Conservation (phyloP, 192 early-diverging fungal genomes). For the Backusella sp. region DNA sequence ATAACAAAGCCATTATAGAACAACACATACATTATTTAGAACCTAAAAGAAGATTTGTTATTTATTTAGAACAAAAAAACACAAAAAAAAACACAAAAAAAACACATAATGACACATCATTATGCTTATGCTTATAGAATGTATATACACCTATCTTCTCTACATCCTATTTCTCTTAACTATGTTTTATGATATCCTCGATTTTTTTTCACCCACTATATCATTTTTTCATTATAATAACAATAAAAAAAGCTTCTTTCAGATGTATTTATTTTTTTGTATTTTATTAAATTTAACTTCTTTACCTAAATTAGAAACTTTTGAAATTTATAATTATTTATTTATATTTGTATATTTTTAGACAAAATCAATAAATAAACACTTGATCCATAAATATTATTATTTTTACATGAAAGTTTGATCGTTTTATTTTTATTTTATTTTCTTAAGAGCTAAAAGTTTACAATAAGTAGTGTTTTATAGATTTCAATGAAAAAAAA, state of each 20-base stretch:
- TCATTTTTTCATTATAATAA: background rate
- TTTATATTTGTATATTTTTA: background rate
- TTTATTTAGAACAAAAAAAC: background rate
- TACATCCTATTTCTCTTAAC: background rate
- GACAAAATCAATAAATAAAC: background rate
- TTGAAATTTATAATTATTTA: background rate
- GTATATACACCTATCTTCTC: background rate
- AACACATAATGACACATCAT: background rate
- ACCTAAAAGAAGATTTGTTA: background rate
- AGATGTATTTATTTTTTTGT: background rate
- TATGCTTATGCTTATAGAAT: constrained; percentile 2
- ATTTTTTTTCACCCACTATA: background rate
- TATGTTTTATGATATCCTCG: background rate
- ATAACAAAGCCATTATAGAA: background rate
- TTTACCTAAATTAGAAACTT: background rate
- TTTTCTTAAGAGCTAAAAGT: background rate
- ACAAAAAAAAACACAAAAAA: background rate
- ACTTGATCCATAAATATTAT: background rate
- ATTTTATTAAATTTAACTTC: background rate
- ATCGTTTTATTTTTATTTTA: background rate
- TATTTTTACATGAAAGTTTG: background rate
- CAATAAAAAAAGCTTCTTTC: background rate
- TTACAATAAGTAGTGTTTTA: background rate
- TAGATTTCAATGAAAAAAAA: background rate
- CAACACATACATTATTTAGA: background rate